Base-by-base conservation (phyloP, 2,329 filamentous ascomycete genomes). In the Verticillium albo-atrum region DNA sequence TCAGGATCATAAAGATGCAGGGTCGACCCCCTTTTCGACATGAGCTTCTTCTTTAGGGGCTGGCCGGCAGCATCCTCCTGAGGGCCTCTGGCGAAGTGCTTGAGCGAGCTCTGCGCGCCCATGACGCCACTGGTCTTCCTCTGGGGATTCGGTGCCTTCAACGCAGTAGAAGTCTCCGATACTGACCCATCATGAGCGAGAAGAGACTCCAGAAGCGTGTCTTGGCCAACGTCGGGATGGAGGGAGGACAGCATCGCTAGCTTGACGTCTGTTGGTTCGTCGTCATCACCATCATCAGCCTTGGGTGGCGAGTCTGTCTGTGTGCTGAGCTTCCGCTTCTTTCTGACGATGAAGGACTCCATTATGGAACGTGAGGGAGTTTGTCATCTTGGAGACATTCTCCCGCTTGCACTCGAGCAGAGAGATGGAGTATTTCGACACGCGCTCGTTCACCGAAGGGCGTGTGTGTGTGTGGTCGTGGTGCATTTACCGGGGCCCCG, bases 201-300 rank as follows among this genome's bases (percentile, higher is more conserved):
- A 0, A 98, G 79, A 6, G 92, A 77, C 64, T 98, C 94, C 0
- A 99, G 81, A 1, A 97, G 78, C 0, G 81, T 78, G 35, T 88
- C 84, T 54, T 90, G 86, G 7, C 86, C 80, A 4, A 87, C 64
- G 1, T 78, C 70, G 0, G 90, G 86, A 64, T 92, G 83, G 0
- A 97, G 75, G 1, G 95, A 98, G 2, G 89, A 84, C 3, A 99
- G 77, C 1, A 96, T 78, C 1, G 92, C 92, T 15, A 99, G 77
- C 69, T 97, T 98, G 67, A 96, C 80, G 63, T 98, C 95, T 0
- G 95, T 99, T 1, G 90, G 88, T 54, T 96, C 90, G 17, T 92
- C 86, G 17, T 86, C 83, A 20, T 74, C 72, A n/a, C 86, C 82
- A 25, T 73, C 72, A 5, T 70, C 68, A 23, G 7, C 7, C 42